Evolutionary conservation across 2,329 filamentous ascomycete species (phyloP).

Genomic region (Apiospora hydei): DNA sequence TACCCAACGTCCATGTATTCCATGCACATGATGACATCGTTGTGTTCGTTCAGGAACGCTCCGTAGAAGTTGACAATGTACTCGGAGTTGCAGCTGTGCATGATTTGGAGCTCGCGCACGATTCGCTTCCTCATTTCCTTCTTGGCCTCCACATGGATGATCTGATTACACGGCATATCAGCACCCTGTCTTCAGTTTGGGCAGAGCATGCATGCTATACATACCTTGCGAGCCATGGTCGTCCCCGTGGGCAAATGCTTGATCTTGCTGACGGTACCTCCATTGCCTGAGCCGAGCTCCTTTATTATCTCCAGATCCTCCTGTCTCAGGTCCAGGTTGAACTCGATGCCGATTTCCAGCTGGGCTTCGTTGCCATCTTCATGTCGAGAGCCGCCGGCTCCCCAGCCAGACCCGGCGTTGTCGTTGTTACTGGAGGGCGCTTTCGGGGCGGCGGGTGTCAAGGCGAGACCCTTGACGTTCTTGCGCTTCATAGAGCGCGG

Average conservation of each 20-base stretch:
- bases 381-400: slow-evolving; percentile 42
- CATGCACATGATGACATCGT: slow-evolving; percentile 99
- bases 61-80: slow-evolving; percentile 99
- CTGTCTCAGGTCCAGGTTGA: slow-evolving; percentile 88
- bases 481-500: slow-evolving; percentile 95
- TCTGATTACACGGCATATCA: slow-evolving; percentile 58
- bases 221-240: slow-evolving; percentile 96
- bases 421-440: slow-evolving; percentile 72
- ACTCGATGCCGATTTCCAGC: slow-evolving; percentile 96
- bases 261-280: slow-evolving; percentile 98
- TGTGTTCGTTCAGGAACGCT: slow-evolving; percentile 93
- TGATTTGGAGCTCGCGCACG: slow-evolving; percentile 95
- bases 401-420: slow-evolving; percentile 63
- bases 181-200: neutral
- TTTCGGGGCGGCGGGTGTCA: slow-evolving; percentile 80
- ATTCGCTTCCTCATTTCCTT: slow-evolving; percentile 97
- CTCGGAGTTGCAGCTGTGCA: slow-evolving; percentile 96
- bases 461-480: slow-evolving; percentile 94
- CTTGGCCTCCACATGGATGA: slow-evolving; percentile 98
- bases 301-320: slow-evolving; percentile 94
- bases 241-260: slow-evolving; percentile 93
- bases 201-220: neutral
- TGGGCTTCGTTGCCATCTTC: slow-evolving; percentile 68
- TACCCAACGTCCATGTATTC: slow-evolving; percentile 99
- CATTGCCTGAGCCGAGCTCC: slow-evolving; percentile 94